Conservation (phyloP, 1,284 basidiomycete genomes). For the Sporisorium iseilematis-ciliati region DNA sequence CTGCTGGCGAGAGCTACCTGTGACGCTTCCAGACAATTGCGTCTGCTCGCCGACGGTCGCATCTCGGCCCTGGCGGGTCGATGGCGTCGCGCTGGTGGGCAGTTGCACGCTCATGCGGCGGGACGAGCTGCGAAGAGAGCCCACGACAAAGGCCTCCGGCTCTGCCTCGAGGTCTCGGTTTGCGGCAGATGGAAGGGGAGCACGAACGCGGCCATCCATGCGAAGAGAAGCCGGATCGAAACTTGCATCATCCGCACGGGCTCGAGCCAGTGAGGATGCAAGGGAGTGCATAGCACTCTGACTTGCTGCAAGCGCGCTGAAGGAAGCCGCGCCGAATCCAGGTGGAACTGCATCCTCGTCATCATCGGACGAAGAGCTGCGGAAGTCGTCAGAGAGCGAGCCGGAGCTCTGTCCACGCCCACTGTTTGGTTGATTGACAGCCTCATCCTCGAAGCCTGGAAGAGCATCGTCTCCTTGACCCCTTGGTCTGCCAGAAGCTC, state of each 20-base stretch:
- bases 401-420: constrained; percentile 24
- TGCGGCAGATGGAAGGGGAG: constrained; percentile 23
- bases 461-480: constrained; percentile 41
- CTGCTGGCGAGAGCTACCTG: constrained; percentile 21
- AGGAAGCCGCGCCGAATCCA: constrained; percentile 54
- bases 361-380: constrained; percentile 37
- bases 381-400: constrained; percentile 40
- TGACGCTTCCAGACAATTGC: constrained; percentile 13
- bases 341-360: constrained; percentile 44
- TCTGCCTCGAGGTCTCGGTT: constrained; percentile 30
- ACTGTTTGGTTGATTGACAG: neutral
- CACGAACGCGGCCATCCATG: constrained; percentile 53
- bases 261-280: constrained; percentile 39
- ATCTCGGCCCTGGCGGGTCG: constrained; percentile 20
- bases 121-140: constrained; percentile 39
- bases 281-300: constrained; percentile 48
- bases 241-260: constrained; percentile 34
- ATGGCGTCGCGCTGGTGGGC: constrained; percentile 9
- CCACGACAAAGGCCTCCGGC: constrained; percentile 40
- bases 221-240: constrained; percentile 63
- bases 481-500: constrained; percentile 35
- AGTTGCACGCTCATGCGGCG: constrained; percentile 49
- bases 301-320: constrained; percentile 53
- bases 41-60: neutral
- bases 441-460: constrained; percentile 34